These are phyloP conservation scores for Arachnopeziza araneosa DNA, from an alignment of 2,329 filamentous ascomycete species.

Conservation along the genomic window DNA sequence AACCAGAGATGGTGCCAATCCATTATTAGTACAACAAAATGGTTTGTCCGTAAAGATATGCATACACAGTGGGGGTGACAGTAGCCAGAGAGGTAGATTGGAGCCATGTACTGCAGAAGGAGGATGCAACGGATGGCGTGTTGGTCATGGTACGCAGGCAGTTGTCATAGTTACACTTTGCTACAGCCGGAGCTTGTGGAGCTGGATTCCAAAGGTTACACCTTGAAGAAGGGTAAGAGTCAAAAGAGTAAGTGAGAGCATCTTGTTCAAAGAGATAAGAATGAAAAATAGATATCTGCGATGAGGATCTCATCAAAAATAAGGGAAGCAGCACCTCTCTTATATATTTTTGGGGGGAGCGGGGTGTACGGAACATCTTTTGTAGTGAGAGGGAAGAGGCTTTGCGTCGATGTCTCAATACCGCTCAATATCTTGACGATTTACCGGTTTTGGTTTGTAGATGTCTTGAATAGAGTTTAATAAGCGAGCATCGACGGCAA, in stretches of 20 bases:
- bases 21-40: neutral
- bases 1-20: neutral
- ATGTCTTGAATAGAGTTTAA: too few species aligned
- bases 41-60: neutral
- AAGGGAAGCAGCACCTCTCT: too few species aligned
- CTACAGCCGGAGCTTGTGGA: neutral
- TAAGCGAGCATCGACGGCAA: too few species aligned
- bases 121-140: neutral
- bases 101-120: neutral
- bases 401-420: too few species aligned
- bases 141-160: neutral
- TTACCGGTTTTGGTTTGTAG: too few species aligned
- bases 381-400: too few species aligned
- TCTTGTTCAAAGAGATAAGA: neutral
- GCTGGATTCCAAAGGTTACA: neutral
- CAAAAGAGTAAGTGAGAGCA: neutral
- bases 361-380: too few species aligned
- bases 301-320: neutral
- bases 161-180: neutral
- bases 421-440: too few species aligned
- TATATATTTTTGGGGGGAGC: too few species aligned
- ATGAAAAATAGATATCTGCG: neutral
- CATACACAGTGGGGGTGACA: neutral
- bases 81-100: neutral
- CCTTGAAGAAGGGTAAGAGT: neutral